Base-by-base conservation (phyloP, 257 asterid genomes). In the Solanum arcanum region DNA sequence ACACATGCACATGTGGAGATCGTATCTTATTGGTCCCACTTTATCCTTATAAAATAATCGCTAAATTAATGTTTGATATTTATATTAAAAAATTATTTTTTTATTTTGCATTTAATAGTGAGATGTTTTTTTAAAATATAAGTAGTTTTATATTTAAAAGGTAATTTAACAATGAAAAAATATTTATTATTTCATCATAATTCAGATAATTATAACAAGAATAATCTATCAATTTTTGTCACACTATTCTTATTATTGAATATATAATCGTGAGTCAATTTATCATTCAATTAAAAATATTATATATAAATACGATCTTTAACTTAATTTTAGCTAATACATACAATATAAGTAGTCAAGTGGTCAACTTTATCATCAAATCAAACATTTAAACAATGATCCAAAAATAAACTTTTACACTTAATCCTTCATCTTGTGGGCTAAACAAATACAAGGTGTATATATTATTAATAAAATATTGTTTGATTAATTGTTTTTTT, bases 241-340 rank as follows among this genome's bases (percentile, higher is more conserved):
- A 21, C 1, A 21, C 3, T 21, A 59, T 9, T 9, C 9, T 59
- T 59, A 59, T 59, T 59, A 59, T 20, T 20, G 3, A 59, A 9
- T 21, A 59, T 59, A 9, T 59, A 12, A 59, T 59, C 9, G 13
- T 59, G 68, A 59, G 0, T 59, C 1, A 21, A 21, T 59, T 21
- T 59, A 59, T 8, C 2, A 21, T 5, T 8, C 3, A 21, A 7
- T 59, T 3, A 59, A 20, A 59, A 8, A 7, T 21, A 9, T 1
- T 3, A 9, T 9, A 21, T 5, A 21, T 21, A 59, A 21, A 21
- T 1, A 0, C 3, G 0, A 21, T 59, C 2, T 59, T 49, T 49
- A 49, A 49, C 3, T 49, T 59, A 59, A 59, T 3, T 59, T 59
- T 9, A 9, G 0, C 10, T 21, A 4, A 21, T 1, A 23, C 4